Base-by-base conservation (phyloP, 2,329 filamentous ascomycete genomes). In the Diplodia seriata region DNA sequence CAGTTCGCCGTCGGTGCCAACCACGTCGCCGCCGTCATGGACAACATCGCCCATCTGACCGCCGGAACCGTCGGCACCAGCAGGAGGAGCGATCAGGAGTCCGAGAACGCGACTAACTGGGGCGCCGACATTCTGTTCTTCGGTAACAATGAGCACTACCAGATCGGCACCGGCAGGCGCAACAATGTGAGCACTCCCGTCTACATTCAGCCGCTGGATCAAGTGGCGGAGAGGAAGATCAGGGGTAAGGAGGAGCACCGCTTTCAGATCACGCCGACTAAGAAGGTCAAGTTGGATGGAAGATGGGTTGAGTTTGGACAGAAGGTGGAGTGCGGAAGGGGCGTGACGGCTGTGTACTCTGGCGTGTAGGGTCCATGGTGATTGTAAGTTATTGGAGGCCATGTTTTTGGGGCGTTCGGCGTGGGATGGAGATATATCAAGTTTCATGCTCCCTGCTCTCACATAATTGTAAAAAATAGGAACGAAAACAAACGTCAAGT, bases 81-180 rank as follows among this genome's bases (percentile, higher is more conserved):
- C 1, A 26, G 31, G 23, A 70, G 63, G 15, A 40, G 15, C 8
- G 64, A 63, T 15, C 70, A 70, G 26, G 69, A 74, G n/a, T 76
- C 76, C 1, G 82, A 87, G 50, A 90, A 91, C 71, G 91, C 93
- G 74, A 92, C 89, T 1, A 94, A 95, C 76, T 97, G 90, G 87
- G 95, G 95, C 59, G 89, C 91, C 4, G 95, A 98, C 76, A 89
- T 94, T 36, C 78, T 98, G 1, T 96, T 92, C 84, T 99, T 94
- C 92, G 95, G 95, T 70, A 93, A 93, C 65, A 99, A 98, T 74
- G 94, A 98, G 81, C 87, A 90, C 76, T 97, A 91, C 78, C 95
- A 99, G 80, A 86, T 99, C 31, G 95, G 95, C 14, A 97, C 91
- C 0, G 94, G 95, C 33, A 96, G 91, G 83, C 84, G 94, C 70